Base-by-base conservation (phyloP, 148 eudicot genomes). In the Arbutus unedo region DNA sequence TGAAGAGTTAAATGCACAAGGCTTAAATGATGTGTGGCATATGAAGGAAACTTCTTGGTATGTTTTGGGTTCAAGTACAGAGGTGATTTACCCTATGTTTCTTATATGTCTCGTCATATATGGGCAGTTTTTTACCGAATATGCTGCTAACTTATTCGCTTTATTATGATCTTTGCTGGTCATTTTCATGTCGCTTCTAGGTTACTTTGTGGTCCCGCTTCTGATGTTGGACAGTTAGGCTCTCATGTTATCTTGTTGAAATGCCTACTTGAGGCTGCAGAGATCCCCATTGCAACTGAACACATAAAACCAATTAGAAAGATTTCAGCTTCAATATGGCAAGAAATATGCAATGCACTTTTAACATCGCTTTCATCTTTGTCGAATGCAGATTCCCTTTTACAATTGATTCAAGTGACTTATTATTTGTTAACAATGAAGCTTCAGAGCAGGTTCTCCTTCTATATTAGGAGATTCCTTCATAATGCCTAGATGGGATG, bases 181-280 rank as follows among this genome's bases (percentile, higher is more conserved):
- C 86, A 80, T 83, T 87, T 87, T 74, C 54, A 19, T 47, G 84
- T 85, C 51, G 93, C 94, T 81, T 89, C 90, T 10, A 74, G 86
- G 74, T 82, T 95, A 50, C 83, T 92, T 7, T 85, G 90, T 84
- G 86, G 87, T 79, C 74, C 66, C 31, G 72, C 82, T 41, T 80
- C 79, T 81, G 87, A 82, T 23, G 82, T 80, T 11, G 81, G 82
- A 83, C 83, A 81, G 64, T 73, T 78, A 77, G 89, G 88, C 66
- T 81, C 93, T 51, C 94, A 95, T 84, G 85, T 85, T 70, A 85
- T 85, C 23, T 86, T 95, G 84, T 84, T 95, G 83, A 92, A 91
- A 82, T 89, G 77, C 79, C 79, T 92, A 51, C 88, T 90, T 79
- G 91, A 89, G 53, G 89, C 90, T 82, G 87, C 86, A 56, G 83